Base-by-base conservation (phyloP, 2,329 filamentous ascomycete genomes). In the Venturia carpophila region DNA sequence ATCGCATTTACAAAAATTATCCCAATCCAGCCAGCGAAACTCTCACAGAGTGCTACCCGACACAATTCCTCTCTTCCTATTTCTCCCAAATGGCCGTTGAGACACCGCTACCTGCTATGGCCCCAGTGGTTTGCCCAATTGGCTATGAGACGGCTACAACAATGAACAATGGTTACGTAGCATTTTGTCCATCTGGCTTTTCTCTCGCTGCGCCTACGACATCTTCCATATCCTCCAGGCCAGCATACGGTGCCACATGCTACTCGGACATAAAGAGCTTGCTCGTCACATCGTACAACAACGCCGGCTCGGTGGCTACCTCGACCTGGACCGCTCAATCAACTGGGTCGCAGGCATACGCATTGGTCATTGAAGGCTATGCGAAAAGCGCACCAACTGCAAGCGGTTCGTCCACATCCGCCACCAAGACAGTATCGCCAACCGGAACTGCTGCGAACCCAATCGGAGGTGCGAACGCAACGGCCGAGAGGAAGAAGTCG, bases 171-270 rank as follows among this genome's bases (percentile, higher is more conserved):
- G 71, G 71, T 27, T 73, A 73, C 61, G 67, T 70, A 19, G 72
- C 69, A 1, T 73, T 71, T 64, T 73, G 72, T 68, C 71, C 71
- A 13, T 69, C 66, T 69, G 71, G 67, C 60, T 69, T 69, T 15
- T 58, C 52, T n/a, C 52, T 58, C 19, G 52, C 52, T 7, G 52
- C 52, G 4, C 52, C 52, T 27, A 37, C 52, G 5, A 27, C 30
- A 19, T 58, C 52, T 2, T 37, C 30, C 2, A 39, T 63, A 6
- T 10, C 41, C 17, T 15, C 21, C 5, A 45, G 61, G 24, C 61
- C 61, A 3, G 61, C 42, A 3, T 63, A 63, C 15, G 61, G 61
- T 9, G 61, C 42, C 2, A 63, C 61, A 10, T 63, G 61, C 24
- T 63, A 63, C 43, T 47, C 41, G 3, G 61, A 63, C n/a, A 58